Evolutionary conservation across 768 basidiomycete genomes (phyloP).

Genomic region (Suillus clintonianus): DNA sequence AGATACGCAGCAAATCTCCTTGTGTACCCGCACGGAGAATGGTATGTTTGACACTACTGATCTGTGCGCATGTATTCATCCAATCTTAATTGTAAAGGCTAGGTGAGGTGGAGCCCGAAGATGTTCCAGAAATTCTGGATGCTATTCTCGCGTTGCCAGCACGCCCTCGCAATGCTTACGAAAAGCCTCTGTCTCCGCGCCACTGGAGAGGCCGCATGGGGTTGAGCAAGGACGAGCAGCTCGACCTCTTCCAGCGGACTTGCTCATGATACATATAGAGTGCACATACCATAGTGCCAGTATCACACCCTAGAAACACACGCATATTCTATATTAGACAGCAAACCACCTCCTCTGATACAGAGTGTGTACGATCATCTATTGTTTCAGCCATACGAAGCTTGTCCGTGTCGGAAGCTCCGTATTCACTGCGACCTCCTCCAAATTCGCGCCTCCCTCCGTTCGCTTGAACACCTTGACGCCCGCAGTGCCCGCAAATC

Average conservation of each 20-base stretch:
- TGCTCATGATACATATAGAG: background rate
- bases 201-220: slow-evolving; percentile 81
- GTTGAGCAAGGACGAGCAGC: slow-evolving; percentile 57
- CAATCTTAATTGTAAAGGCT: slow-evolving; percentile 45
- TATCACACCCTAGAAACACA: background rate
- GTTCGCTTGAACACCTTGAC: slow-evolving; percentile 58
- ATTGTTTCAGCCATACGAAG: slow-evolving; percentile 44
- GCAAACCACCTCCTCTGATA: background rate
- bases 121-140: slow-evolving; percentile 58
- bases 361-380: background rate
- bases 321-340: background rate
- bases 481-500: slow-evolving; percentile 53
- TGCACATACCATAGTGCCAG: background rate
- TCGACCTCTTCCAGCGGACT: slow-evolving; percentile 32
- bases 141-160: slow-evolving; percentile 36
- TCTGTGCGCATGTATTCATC: background rate
- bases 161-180: slow-evolving; percentile 26
- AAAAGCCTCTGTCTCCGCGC: slow-evolving; percentile 41
- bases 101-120: slow-evolving; percentile 55
- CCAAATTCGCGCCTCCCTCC: slow-evolving; percentile 52
- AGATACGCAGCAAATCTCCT: slow-evolving; percentile 73
- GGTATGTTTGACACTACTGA: slow-evolving; percentile 41
- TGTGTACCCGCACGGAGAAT: slow-evolving; percentile 72
- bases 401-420: slow-evolving; percentile 51
- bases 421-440: slow-evolving; percentile 53